These are phyloP conservation scores for Penicillium sp. DNA, from an alignment of 2,329 filamentous ascomycete species.

Conservation along the genomic window DNA sequence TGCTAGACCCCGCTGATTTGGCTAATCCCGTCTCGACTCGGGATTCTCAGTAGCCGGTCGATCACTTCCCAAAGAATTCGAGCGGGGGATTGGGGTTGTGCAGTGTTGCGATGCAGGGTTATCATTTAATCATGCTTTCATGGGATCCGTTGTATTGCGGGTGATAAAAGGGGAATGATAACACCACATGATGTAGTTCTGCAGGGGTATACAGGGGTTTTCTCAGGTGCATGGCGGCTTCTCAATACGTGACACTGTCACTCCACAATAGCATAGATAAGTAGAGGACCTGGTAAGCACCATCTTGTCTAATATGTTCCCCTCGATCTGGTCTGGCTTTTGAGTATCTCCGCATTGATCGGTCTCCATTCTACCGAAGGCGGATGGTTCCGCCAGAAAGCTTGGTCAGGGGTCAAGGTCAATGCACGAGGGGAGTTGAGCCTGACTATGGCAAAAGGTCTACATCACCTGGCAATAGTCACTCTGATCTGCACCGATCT, in stretches of 20 bases:
- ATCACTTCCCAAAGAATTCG: slow-evolving; percentile 1
- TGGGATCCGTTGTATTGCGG: not conserved
- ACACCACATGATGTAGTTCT: not conserved
- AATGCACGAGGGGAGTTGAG: not conserved
- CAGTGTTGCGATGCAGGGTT: not conserved
- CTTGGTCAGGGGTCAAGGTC: slow-evolving; percentile 3
- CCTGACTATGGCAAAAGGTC: not conserved
- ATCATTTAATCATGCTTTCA: not conserved
- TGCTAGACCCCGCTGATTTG: not conserved
- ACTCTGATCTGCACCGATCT: not conserved
- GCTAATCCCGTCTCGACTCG: slow-evolving; percentile 1
- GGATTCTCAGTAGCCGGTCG: not conserved
- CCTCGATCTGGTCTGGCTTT: not conserved
- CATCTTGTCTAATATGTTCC: not conserved
- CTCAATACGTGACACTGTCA: not conserved
- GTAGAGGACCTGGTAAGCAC: not conserved
- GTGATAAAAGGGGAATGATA: not conserved
- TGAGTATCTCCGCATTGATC: not conserved
- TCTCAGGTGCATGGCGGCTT: not conserved
- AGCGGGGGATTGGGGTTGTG: not conserved
- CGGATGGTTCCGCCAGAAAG: slow-evolving; percentile 10
- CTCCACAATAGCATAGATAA: not conserved
- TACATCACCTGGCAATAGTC: not conserved
- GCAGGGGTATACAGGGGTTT: not conserved
- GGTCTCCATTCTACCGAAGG: not conserved